Percentiles rank a stretch among this genome's conserved stretches.
These are phyloP conservation scores for Zalaria obscura DNA, from an alignment of 2,329 filamentous ascomycete species.

Conservation along the genomic window DNA sequence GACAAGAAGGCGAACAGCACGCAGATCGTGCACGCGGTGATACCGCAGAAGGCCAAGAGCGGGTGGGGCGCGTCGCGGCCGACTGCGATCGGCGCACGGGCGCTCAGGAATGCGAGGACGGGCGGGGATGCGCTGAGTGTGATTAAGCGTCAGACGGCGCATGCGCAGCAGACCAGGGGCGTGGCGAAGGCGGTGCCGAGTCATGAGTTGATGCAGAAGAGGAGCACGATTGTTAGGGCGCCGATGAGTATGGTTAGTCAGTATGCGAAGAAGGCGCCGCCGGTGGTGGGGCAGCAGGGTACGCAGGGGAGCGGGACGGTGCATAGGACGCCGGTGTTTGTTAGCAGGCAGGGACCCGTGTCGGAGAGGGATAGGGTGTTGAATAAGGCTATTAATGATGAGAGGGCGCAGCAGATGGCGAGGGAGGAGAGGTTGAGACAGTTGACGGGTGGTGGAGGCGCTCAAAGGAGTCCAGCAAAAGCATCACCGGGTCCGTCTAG, in stretches of 20 bases:
- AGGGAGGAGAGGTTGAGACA: conserved; percentile 1
- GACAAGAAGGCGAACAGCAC: conserved; percentile 40
- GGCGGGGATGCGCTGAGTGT: background rate
- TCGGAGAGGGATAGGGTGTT: background rate
- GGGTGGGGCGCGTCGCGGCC: conserved; percentile 1
- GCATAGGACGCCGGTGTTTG: conserved; percentile 6
- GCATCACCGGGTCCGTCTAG: background rate
- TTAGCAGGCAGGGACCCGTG: background rate
- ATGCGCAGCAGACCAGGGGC: conserved; percentile 1
- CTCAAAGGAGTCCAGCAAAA: background rate
- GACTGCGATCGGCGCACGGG: conserved; percentile 2
- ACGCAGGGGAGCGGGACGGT: conserved; percentile 15
- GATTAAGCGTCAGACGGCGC: conserved; percentile 2
- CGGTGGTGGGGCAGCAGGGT: conserved; percentile 23
- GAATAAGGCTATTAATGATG: background rate
- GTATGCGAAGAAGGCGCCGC: conserved; percentile 12
- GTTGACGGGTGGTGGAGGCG: background rate
- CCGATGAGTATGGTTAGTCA: conserved; percentile 42
- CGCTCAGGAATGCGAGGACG: conserved; percentile 9
- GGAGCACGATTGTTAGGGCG: conserved; percentile 27
- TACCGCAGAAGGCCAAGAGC: conserved; percentile 3
- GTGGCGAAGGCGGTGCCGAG: conserved; percentile 1
- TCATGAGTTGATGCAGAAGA: conserved; percentile 3
- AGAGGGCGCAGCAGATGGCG: conserved; percentile 2
- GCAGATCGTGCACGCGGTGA: conserved; percentile 11